These are phyloP conservation scores for Anthostomella pinea DNA, from an alignment of 2,329 filamentous ascomycete genomes.

Conservation along the genomic window DNA sequence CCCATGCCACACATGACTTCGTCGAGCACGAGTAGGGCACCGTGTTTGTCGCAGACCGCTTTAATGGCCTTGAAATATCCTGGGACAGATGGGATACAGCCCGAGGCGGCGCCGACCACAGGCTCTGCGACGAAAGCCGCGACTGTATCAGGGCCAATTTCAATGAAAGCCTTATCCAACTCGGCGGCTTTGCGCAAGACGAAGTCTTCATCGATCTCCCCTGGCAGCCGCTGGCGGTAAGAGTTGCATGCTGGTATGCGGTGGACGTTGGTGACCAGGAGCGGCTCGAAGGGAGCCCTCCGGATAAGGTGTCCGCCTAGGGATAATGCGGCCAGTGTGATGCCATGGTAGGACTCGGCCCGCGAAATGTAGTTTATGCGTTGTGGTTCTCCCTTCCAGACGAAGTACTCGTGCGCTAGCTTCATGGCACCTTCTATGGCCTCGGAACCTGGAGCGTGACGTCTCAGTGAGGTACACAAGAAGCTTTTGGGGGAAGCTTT, in stretches of 20 bases:
- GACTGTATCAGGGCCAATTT: constrained; percentile 60
- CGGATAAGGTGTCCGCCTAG: constrained; percentile 59
- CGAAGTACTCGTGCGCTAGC: constrained; percentile 63
- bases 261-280: constrained; percentile 52
- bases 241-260: constrained; percentile 62
- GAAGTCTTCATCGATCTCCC: constrained; percentile 53
- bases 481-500: too few species aligned
- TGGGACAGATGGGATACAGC: constrained; percentile 58
- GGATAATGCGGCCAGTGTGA: constrained; percentile 60
- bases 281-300: constrained; percentile 53
- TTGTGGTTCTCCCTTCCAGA: constrained; percentile 50
- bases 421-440: constrained; percentile 69
- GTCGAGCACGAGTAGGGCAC: constrained; percentile 65
- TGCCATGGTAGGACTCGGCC: constrained; percentile 67
- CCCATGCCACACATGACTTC: constrained; percentile 60
- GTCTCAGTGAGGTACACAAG: constrained; percentile 1
- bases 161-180: constrained; percentile 59
- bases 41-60: constrained; percentile 61
- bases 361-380: constrained; percentile 63
- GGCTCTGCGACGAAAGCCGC: constrained; percentile 67
- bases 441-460: constrained; percentile 53
- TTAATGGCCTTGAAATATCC: constrained; percentile 66
- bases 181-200: constrained; percentile 57
- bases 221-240: constrained; percentile 53
- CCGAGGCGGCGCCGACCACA: constrained; percentile 61